Base-by-base conservation (phyloP, 1,284 basidiomycete species). In the Moesziomyces sp. region DNA sequence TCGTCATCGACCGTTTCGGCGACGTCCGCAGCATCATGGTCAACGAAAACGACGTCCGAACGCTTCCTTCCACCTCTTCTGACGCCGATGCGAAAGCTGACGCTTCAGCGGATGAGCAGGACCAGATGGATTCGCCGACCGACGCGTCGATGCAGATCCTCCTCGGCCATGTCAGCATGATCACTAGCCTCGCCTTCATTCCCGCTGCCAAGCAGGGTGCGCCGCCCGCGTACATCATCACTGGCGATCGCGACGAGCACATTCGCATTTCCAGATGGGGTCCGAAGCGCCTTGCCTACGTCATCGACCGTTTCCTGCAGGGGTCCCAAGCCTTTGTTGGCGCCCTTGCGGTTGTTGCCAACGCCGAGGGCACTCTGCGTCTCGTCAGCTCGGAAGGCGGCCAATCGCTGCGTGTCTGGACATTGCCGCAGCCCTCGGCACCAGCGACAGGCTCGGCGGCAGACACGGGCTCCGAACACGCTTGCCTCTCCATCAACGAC, bases 261-360 rank as follows among this genome's bases (percentile, higher is more conserved):
- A 82, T 83, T 28, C 74, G 81, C n/a, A 68, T 83, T 28, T 83
- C 81, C 10, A 66, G 81, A 35, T 83, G 81, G 81, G 80, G 81
- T 6, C 42, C 65, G 4, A 55, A 61, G 42, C 75, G 77, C 6
- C 57, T 74, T 14, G 77, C 70, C 0, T 72, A 81, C 44, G 66
- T 83, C 46, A 71, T 81, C 24, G 70, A 79, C 45, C 67, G 75
- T 46, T 83, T 71, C 65, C 48, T 83, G 16, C 63, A 77, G 14
- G 81, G 81, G 19, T 79, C 78, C 11, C 45, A 54, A 26, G 62
- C 66, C 40, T 80, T 76, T 26, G 75, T 82, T 11, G 80, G 77
- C 26, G 76, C 76, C 1, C 60, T 82, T 4, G 57, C 60, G 2
- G 61, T 77, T 21, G 35, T 82, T 4, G 42, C 72, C 13, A 48